Evolutionary conservation across 306 rosid species (phyloP), one percentile per base, ranked within the genome.

Genomic region (Psophocarpus tetragonolobus): DNA sequence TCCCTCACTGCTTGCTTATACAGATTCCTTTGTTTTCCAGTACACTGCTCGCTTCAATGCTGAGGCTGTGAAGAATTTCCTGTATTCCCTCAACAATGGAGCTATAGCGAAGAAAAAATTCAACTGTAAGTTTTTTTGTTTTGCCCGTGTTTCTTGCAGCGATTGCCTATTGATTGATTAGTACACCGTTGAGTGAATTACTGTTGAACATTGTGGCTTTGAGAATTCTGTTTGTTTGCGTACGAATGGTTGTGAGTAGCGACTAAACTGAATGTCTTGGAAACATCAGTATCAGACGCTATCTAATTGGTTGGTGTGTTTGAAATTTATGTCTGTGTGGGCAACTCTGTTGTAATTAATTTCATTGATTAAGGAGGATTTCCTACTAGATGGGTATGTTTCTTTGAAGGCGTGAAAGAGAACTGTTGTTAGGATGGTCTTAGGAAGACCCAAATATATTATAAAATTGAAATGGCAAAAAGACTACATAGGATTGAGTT

Each of bases 1-100:
- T 77, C 24, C 33, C 4, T 29, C 53, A 5, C 44, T 2, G 32
- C 9, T 53, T 38, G 13, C 57, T 4, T 6, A 6, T 47, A 10
- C 53, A 0, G 12, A 61, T 60, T 42, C 57, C 11, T 62, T 76
- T 63, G 39, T 65, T 44, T 71, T 17, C 80, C 82, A 85, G 89
- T 85, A 85, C 84, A 71, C 84, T 24, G 84, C 89, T 57, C 70
- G 89, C 53, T 82, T 85, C 73, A 82, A 85, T 45, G 89, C 89
- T 17, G 89, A 85, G 6, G 78, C 86, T 63, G 89, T 85, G 36
- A 85, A 23, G 56, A 85, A 75, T 39, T 82, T 85, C 72, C 30
- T 85, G 17, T 85, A 82, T 27, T 57, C 78, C 1, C 86, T 85
- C 74, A 85, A 85, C 78, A 82, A 79, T 14, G 89, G 89, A 57